A percentile compares a stretch with the other conserved stretches of the same genome.
Conservation (phyloP, 2,329 filamentous ascomycete species). For the Helotiales sp. region DNA sequence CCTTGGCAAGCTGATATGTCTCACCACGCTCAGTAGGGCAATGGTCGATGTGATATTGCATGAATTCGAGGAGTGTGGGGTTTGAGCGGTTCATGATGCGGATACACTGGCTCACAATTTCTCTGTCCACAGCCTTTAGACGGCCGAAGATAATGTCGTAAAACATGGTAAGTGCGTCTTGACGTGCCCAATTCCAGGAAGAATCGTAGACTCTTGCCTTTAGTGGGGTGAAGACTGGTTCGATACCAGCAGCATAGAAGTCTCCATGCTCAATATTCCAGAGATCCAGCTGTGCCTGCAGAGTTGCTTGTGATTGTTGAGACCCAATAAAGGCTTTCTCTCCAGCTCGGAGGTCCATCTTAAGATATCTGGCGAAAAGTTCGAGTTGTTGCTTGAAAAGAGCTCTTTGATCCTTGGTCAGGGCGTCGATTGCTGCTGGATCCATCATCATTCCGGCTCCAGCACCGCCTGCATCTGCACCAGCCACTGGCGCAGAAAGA, state of each 20-base stretch:
- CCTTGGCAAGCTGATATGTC: slow-evolving; percentile 97
- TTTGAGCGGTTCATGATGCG: slow-evolving; percentile 99
- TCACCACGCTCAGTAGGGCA: slow-evolving; percentile 96
- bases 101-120: slow-evolving; percentile 98
- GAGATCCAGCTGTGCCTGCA: slow-evolving; percentile 91
- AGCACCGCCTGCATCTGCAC: slow-evolving; percentile 71
- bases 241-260: slow-evolving; percentile 92
- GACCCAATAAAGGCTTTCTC: slow-evolving; percentile 90
- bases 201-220: slow-evolving; percentile 98
- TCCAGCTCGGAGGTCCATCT: slow-evolving; percentile 94
- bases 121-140: slow-evolving; percentile 89
- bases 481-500: slow-evolving; percentile 76
- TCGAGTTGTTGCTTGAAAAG: slow-evolving; percentile 99
- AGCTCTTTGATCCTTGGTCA: slow-evolving; percentile 94
- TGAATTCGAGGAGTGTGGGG: slow-evolving; percentile 93
- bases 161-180: slow-evolving; percentile 98
- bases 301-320: slow-evolving; percentile 81
- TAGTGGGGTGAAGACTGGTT: slow-evolving; percentile 88
- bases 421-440: slow-evolving; percentile 90
- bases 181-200: slow-evolving; percentile 98
- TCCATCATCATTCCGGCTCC: slow-evolving; percentile 99
- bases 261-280: slow-evolving; percentile 97
- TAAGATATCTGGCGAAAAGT: slow-evolving; percentile 91
- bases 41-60: slow-evolving; percentile 99
- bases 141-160: slow-evolving; percentile 98